Base-by-base conservation (phyloP, 805 yeast genomes). In the Jamesozyma piceae region DNA sequence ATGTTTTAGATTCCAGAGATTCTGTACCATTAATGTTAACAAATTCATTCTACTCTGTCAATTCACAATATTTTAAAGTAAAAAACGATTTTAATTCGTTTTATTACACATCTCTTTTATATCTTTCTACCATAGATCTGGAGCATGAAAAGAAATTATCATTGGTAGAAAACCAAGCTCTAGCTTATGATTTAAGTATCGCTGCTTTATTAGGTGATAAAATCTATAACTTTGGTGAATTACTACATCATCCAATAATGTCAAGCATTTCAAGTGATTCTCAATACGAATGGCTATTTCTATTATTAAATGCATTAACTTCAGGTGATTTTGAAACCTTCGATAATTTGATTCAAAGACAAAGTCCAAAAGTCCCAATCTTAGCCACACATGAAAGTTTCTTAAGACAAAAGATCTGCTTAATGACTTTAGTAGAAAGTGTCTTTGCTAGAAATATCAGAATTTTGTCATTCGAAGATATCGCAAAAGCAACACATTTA, bases 201-300 rank as follows among this genome's bases (percentile, higher is more conserved):
- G 80, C 95, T 27, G 97, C 97, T 0, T 68, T 92, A 46, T 71
- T 90, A 53, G 97, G 97, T 38, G 95, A 88, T 58, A 80, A 77
- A 55, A 85, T 90, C 53, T 92, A 87, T 70, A 92, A 90, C 67
- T 92, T 92, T 64, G 97, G 97, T 40, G 98, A 92, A 66, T 74
- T 92, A 49, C 73, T 92, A 47, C 78, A 88, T 61, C 97, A 90
- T 64, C 95, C 92, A 35, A 78, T 90, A 37, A 74, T 88, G 62
- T 59, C 67, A 34, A 63, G 69, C 32, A 71, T 82, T 34, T 49
- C 60, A 18, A 66, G 66, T 22, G 71, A 67, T 41, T 62, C 75
- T 33, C 67, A 68, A 36, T 75, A 75, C 60, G 62, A 66, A 30
- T 87, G 95, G 95, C 67, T 92, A 47, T 75, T 78, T 48, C 74